These are phyloP conservation scores for Toxicodendron radicans DNA, from an alignment of 345 rosid genomes.

Conservation along the genomic window DNA sequence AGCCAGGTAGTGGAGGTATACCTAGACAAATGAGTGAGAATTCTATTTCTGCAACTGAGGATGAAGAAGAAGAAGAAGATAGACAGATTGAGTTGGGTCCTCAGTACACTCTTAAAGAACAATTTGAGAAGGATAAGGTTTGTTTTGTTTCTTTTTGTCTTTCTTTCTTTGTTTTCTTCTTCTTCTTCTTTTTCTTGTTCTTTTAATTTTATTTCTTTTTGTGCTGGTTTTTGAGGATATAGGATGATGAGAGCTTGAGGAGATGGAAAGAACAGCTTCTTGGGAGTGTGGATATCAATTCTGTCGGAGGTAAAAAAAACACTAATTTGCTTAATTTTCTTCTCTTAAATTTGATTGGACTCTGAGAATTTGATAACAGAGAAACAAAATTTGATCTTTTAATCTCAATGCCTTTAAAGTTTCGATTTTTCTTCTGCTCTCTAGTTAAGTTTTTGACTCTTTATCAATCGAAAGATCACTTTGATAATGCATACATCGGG, in stretches of 20 bases:
- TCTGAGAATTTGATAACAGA: not conserved
- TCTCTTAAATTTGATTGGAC: not conserved
- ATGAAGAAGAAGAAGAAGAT: slow-evolving; percentile 49
- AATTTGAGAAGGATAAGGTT: slow-evolving; percentile 74
- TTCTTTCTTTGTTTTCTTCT: not conserved
- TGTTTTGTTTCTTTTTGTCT: not conserved
- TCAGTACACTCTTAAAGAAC: slow-evolving; percentile 62
- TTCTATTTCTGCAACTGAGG: slow-evolving; percentile 47
- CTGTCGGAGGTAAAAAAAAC: slow-evolving; percentile 55
- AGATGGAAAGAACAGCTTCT: slow-evolving; percentile 87
- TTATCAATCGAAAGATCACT: too few species aligned
- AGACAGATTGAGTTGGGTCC: slow-evolving; percentile 64
- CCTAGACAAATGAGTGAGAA: slow-evolving; percentile 40
- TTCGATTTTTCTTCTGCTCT: too few species aligned
- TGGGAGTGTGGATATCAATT: slow-evolving; percentile 52
- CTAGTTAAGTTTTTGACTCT: not conserved
- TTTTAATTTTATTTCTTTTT: slow-evolving; percentile 4
- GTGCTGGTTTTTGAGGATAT: slow-evolving; percentile 17
- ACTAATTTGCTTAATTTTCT: not conserved
- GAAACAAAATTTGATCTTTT: not conserved
- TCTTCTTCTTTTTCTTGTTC: not conserved
- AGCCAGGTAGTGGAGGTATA: slow-evolving; percentile 17
- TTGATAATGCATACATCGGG: too few species aligned
- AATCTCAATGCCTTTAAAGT: not conserved
- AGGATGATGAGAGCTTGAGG: slow-evolving; percentile 82